Conservation (phyloP, 495 filamentous ascomycete genomes). For the Bryoglossum gracile region DNA sequence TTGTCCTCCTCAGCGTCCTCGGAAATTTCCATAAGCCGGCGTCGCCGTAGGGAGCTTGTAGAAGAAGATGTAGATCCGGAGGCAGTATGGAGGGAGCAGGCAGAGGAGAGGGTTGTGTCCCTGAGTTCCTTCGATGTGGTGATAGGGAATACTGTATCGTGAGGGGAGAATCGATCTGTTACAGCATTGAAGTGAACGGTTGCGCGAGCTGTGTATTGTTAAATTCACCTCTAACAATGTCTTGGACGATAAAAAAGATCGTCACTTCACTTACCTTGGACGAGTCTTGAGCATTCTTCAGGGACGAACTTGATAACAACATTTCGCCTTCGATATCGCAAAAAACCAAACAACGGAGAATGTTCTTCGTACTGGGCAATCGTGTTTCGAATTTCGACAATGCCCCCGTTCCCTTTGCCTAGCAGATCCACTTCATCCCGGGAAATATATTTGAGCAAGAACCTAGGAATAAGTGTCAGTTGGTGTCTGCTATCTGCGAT, state of each 20-base stretch:
- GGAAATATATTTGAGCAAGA: conserved; percentile 84
- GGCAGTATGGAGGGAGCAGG: conserved; percentile 84
- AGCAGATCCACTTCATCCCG: conserved; percentile 84
- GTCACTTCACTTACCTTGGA: conserved; percentile 87
- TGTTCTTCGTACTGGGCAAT: conserved; percentile 72
- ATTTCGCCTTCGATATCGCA: conserved; percentile 83
- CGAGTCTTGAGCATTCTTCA: conserved; percentile 76
- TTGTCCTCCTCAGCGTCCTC: conserved; percentile 66
- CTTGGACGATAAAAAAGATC: too few relatives aligned
- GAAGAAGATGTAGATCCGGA: conserved; percentile 83
- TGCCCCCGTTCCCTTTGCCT: conserved; percentile 71
- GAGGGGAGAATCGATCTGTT: conserved; percentile 76
- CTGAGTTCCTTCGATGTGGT: conserved; percentile 68
- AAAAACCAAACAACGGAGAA: conserved; percentile 85
- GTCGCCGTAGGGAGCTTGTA: conserved; percentile 66
- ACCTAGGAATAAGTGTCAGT: conserved; percentile 49
- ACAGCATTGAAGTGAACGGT: conserved; percentile 90
- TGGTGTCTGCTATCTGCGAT: too few relatives aligned
- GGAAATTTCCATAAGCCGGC: conserved; percentile 79
- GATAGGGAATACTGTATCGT: conserved; percentile 76
- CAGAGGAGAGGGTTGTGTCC: conserved; percentile 79
- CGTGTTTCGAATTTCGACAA: conserved; percentile 71
- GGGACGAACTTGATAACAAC: conserved; percentile 89
- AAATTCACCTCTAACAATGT: too few relatives aligned
- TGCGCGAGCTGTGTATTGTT: conserved; percentile 61